phyloP scores from a whole-genome alignment of 768 basidiomycete genomes.

The Russula ochroleuca region DNA sequence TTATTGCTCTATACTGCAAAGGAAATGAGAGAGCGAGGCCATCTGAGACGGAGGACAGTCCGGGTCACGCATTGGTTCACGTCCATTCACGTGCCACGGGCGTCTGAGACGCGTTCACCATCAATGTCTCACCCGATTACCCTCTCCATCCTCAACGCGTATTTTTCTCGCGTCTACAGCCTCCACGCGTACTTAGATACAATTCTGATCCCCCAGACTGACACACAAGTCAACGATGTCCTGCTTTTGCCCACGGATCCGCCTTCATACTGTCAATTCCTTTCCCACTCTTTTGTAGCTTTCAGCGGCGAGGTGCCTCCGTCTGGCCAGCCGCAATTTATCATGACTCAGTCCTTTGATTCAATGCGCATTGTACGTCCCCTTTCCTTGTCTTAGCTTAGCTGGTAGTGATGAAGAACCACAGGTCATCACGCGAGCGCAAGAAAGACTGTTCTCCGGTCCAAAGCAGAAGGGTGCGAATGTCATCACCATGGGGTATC shows the following conservation, averaged over 20 bases:
- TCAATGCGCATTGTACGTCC: constrained; percentile 17
- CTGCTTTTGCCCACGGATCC: constrained; percentile 15
- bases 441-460: constrained; percentile 47
- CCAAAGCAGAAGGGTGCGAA: constrained; percentile 43
- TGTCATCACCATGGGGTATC: constrained; percentile 64
- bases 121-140: constrained; percentile 22
- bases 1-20: neutral
- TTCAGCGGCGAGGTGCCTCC: constrained; percentile 4
- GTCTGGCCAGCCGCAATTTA: constrained; percentile 1
- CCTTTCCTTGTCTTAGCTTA: neutral
- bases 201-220: neutral
- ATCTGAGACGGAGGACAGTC: no score
- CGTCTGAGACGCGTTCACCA: neutral
- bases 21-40: no score
- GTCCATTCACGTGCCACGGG: constrained; percentile 9
- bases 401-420: constrained; percentile 29
- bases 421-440: constrained; percentile 60
- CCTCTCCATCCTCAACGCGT: constrained; percentile 21
- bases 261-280: constrained; percentile 7
- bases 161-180: constrained; percentile 14
- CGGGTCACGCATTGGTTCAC: no score
- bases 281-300: constrained; percentile 15
- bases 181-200: constrained; percentile 16
- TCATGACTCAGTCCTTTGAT: constrained; percentile 18
- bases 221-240: constrained; percentile 5